A percentile compares a stretch with the other conserved stretches of the same genome.
Conservation (phyloP, 805 yeast species). For the Cyberlindnera petersonii region DNA sequence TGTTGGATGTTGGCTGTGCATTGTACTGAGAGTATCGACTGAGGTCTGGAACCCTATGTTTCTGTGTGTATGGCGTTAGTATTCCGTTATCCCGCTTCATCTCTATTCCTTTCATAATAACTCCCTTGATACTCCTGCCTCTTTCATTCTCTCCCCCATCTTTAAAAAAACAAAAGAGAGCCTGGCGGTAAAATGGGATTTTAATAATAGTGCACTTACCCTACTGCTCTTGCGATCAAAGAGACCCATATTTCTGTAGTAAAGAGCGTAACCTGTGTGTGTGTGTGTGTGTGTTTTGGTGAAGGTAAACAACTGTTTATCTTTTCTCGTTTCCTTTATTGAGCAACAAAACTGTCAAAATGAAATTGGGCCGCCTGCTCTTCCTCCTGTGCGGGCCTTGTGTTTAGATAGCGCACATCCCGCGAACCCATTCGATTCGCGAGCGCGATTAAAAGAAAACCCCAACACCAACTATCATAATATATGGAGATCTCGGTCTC, state of each 20-base stretch:
- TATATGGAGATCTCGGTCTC: too few relatives aligned
- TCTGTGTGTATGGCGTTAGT: constrained; percentile 3
- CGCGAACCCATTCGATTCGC: constrained; percentile 1
- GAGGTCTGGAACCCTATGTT: constrained; percentile 33
- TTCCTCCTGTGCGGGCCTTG: neutral
- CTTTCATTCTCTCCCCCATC: too few relatives aligned
- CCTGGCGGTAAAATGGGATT: neutral
- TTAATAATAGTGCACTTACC: constrained; percentile 3
- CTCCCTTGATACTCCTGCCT: too few relatives aligned
- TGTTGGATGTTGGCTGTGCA: neutral
- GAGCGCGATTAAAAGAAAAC: neutral
- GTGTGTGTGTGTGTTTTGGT: neutral
- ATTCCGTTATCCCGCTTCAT: too few relatives aligned
- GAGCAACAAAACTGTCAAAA: too few relatives aligned
- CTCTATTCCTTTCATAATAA: too few relatives aligned
- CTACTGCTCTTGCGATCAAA: constrained; percentile 7
- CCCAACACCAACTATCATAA: too few relatives aligned
- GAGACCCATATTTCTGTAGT: constrained; percentile 4
- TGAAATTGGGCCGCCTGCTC: neutral
- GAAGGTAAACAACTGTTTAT: too few relatives aligned
- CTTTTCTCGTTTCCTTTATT: too few relatives aligned
- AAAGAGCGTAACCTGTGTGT: too few relatives aligned
- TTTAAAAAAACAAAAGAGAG: neutral
- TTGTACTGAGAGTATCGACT: constrained; percentile 34
- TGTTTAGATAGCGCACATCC: too few relatives aligned